Base-by-base conservation (phyloP, 768 basidiomycete species). In the Baorangia bicolor region DNA sequence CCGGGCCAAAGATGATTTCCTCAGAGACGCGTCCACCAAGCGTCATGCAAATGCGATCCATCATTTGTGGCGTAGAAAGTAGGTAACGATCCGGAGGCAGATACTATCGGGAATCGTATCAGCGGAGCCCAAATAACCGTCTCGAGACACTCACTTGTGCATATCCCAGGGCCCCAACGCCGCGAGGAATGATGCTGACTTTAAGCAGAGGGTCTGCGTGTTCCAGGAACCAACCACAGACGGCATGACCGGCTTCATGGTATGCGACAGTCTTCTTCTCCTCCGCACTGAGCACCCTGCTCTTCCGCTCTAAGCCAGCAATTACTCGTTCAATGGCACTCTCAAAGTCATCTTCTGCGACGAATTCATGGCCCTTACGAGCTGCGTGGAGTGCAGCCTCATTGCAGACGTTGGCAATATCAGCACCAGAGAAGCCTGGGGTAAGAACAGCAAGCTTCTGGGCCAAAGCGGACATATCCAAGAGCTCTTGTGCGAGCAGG, bases 181-280 rank as follows among this genome's bases (percentile, higher is more conserved):
- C 97, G 62, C 95, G 85, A 39, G 97, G 97, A 58, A 99, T 98
- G 72, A 99, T 99, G 73, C 92, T 95, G 55, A 99, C 97, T 74
- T 99, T 98, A 60, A 98, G 83, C 45, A 98, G 75, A 35, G 96
- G 96, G 68, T 98, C 94, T 41, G 97, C 97, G 60, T 95, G 92
- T 74, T 98, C 94, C 62, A 99, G 77, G 81, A 91, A 98, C 97
- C 97, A 99, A 4, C 97, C 97, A 66, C 92, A 95, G 42, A 98
- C 88, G 21, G 97, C 97, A 73, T 99, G 97, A 5, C 97, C 97
- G 23, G 97, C 97, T 78, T 99, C 97, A 68, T 99, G 97, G 71
- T 98, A 98, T 9, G 97, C 97, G 40, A 98, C 95, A 0, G 91
- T 98, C 76, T 87, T 95, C 86, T 99, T 99, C 81, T 99, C 97